Conservation (phyloP, 2,329 filamentous ascomycete species). For the Pseudocercospora fuligena region DNA sequence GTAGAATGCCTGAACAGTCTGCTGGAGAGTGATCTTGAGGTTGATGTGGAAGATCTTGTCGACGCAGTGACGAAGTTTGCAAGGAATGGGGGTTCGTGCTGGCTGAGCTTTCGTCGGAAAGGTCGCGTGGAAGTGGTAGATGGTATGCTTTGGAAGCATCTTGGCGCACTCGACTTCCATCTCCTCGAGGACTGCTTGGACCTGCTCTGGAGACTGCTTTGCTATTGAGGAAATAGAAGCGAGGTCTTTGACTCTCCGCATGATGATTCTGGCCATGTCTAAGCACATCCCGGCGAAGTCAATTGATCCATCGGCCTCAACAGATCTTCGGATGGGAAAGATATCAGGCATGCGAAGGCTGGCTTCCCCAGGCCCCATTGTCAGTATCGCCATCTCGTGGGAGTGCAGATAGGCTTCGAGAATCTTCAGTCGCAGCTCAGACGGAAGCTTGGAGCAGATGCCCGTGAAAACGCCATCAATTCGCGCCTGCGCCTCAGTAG, state of each 20-base stretch:
- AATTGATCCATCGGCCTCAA: background rate
- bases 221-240: background rate
- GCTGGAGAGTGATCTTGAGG: background rate
- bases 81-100: background rate
- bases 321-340: background rate
- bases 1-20: background rate
- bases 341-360: background rate
- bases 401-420: background rate
- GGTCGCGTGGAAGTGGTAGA: background rate
- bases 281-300: background rate
- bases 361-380: background rate
- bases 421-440: background rate
- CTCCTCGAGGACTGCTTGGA: background rate
- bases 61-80: background rate
- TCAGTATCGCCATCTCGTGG: background rate
- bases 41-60: background rate
- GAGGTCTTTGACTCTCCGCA: background rate
- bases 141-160: background rate
- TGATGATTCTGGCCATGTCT: background rate
- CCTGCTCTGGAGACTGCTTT: background rate
- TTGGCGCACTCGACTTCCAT: background rate
- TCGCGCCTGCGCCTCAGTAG: background rate
- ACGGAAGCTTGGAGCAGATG: background rate
- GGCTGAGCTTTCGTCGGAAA: background rate
- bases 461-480: background rate